Conservation (phyloP, 2,329 filamentous ascomycete species). For the Fusarium sp. region DNA sequence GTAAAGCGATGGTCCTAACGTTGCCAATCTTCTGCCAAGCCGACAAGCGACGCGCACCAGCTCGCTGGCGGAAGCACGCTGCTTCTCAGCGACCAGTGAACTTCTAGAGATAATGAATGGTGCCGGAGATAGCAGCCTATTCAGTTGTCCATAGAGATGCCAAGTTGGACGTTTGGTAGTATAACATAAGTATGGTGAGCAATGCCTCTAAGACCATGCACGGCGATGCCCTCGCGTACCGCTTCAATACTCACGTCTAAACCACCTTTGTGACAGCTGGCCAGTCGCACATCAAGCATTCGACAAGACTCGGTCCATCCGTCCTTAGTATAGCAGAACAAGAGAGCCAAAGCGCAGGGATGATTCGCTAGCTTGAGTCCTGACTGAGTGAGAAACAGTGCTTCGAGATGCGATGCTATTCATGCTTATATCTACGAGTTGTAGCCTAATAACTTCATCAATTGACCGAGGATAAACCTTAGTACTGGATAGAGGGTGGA, state of each 20-base stretch:
- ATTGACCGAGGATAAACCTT: rapidly evolving
- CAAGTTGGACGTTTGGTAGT: not conserved
- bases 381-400: not conserved
- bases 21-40: not conserved
- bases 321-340: too few relatives aligned
- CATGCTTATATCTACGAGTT: not conserved
- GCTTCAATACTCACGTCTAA: not conserved
- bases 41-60: not conserved
- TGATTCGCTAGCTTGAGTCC: not conserved
- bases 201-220: too few relatives aligned
- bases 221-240: not conserved
- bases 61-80: not conserved
- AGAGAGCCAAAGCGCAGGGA: too few relatives aligned
- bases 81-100: not conserved
- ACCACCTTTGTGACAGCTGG: not conserved
- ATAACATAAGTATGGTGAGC: too few relatives aligned
- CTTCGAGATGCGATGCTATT: too few relatives aligned
- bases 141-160: too few relatives aligned
- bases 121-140: rapidly evolving
- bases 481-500: too few relatives aligned
- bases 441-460: not conserved
- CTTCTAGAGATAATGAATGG: not conserved
- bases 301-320: rapidly evolving
- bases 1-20: not conserved
- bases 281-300: not conserved